Evolutionary conservation across 208 protist genomes (phyloP).

Genomic region (Trypanosoma brucei): DNA sequence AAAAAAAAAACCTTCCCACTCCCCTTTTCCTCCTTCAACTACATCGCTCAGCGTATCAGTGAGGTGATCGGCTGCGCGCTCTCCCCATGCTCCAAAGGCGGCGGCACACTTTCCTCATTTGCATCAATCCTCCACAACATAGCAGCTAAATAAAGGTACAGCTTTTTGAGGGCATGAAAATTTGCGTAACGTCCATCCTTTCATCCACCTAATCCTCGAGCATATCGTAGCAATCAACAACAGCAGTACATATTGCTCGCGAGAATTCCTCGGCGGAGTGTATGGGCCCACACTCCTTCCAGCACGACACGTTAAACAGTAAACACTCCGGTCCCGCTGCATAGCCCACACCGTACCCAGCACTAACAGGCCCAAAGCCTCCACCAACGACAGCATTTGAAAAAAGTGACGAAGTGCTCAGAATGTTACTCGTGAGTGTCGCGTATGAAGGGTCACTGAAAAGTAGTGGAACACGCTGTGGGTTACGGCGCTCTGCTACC

Average conservation of each 20-base stretch:
- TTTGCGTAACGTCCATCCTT: too few species aligned
- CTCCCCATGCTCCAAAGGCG: too few species aligned
- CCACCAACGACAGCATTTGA: slow-evolving; percentile 26
- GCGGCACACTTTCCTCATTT: too few species aligned
- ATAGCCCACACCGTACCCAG: slow-evolving; percentile 46
- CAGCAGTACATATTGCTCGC: slow-evolving; percentile 14
- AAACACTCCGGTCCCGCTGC: slow-evolving; percentile 18
- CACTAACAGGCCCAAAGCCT: slow-evolving; percentile 36
- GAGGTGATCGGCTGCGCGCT: too few species aligned
- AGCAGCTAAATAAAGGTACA: too few species aligned
- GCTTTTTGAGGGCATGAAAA: too few species aligned
- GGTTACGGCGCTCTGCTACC: slow-evolving; percentile 31
- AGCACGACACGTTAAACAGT: slow-evolving; percentile 36
- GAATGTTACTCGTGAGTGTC: slow-evolving; percentile 27
- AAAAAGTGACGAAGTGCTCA: slow-evolving; percentile 32
- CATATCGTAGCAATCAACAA: slow-evolving; percentile 21
- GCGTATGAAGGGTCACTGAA: slow-evolving; percentile 35
- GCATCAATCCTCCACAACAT: too few species aligned
- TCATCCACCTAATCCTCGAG: background rate
- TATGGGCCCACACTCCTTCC: slow-evolving; percentile 26
- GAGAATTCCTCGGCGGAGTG: slow-evolving; percentile 32
- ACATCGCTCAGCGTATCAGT: too few species aligned
- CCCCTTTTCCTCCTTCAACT: too few species aligned
- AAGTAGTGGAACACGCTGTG: slow-evolving; percentile 28
- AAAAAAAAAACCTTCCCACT: too few species aligned